Percentiles rank a stretch among this genome's conserved stretches.
Evolutionary conservation across 1,139 yeast genomes (phyloP).

Genomic region (Hemisphaericaspora lyxosophila): DNA sequence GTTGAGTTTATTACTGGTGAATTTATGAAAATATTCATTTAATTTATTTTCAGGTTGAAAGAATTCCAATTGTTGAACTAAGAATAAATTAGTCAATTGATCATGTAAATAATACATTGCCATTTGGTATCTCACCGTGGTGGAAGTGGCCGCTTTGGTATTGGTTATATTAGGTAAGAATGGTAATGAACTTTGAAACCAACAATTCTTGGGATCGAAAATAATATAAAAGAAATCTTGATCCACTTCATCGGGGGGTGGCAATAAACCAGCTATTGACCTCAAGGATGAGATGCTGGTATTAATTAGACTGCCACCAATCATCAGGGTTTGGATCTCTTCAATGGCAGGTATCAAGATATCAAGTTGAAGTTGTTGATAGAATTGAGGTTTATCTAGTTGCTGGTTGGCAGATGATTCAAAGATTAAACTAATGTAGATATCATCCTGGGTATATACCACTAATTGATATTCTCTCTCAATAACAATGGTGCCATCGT

Average conservation of each 20-base stretch:
- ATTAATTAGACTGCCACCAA: constrained; percentile 21
- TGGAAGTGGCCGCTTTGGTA: constrained; percentile 6
- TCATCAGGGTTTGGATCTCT: constrained; percentile 19
- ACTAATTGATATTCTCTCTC: constrained; percentile 35
- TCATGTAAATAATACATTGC: constrained; percentile 44
- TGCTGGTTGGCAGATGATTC: constrained; percentile 26
- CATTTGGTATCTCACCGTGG: constrained; percentile 18
- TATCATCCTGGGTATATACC: constrained; percentile 25
- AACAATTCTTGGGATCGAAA: constrained; percentile 26
- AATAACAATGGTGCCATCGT: constrained; percentile 5
- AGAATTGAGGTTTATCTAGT: constrained; percentile 26
- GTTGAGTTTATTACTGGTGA: constrained; percentile 36
- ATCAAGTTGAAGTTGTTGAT: constrained; percentile 18
- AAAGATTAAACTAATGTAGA: constrained; percentile 28
- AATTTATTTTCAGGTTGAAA: constrained; percentile 20
- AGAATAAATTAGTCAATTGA: constrained; percentile 35
- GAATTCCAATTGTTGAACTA: constrained; percentile 25
- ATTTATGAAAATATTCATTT: constrained; percentile 44
- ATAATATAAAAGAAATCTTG: constrained; percentile 41
- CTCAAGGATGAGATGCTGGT: constrained; percentile 34
- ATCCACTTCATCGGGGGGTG: constrained; percentile 22
- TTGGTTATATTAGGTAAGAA: constrained; percentile 27
- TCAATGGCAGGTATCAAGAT: constrained; percentile 25
- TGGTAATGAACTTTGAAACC: constrained; percentile 42
- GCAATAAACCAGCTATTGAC: constrained; percentile 19